Conservation (phyloP, 345 rosid species). For the Anacardium occidentale region DNA sequence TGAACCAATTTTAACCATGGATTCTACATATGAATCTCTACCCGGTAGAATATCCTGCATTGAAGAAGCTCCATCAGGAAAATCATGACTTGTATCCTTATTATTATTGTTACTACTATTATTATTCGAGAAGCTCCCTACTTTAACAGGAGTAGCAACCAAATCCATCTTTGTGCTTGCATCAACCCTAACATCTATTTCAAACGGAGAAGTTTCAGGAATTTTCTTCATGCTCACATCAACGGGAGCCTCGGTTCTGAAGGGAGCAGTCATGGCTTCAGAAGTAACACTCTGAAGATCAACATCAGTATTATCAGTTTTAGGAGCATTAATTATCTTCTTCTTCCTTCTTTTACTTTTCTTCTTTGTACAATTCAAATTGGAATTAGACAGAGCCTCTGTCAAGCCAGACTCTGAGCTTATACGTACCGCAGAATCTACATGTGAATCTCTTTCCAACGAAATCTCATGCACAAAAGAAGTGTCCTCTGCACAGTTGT, state of each 20-base stretch:
- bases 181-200: conserved; percentile 5
- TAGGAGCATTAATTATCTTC: background rate
- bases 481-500: conserved; percentile 4
- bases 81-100: conserved; percentile 3
- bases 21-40: background rate
- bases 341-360: conserved; percentile 17
- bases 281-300: conserved; percentile 13
- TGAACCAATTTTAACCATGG: background rate
- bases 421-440: conserved; percentile 6
- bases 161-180: background rate
- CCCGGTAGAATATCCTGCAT: conserved; percentile 2
- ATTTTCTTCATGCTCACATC: background rate
- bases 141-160: background rate
- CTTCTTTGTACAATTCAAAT: background rate
- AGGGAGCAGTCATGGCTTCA: background rate
- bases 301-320: background rate
- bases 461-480: conserved; percentile 7
- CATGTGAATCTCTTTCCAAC: background rate
- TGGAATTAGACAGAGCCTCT: conserved; percentile 12
- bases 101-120: background rate
- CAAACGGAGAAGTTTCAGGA: conserved; percentile 2
- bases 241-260: conserved; percentile 13
- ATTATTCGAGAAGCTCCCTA: background rate
- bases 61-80: background rate
- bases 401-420: background rate